phyloP scores from a whole-genome alignment of 202 grass and related monocot genomes.

The Cymbopogon flexuosus region DNA sequence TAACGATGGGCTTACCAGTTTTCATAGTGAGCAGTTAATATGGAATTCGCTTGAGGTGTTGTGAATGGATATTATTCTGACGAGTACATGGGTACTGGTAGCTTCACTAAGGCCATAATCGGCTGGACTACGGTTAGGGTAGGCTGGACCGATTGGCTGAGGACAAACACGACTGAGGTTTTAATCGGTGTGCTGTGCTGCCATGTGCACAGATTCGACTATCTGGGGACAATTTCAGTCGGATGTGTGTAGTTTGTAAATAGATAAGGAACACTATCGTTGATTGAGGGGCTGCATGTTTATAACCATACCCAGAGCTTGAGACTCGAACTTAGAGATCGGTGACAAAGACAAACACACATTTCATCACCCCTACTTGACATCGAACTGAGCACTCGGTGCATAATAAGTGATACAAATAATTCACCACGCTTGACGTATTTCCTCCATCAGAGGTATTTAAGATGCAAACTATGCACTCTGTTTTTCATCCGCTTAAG shows the following conservation, averaged over 20 bases:
- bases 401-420: no score
- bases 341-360: no score
- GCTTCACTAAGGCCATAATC: neutral
- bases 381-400: no score
- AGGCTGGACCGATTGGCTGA: no score
- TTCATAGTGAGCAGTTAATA: neutral
- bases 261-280: neutral
- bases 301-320: neutral
- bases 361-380: no score
- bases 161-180: no score
- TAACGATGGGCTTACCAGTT: neutral
- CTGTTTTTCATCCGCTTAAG: neutral
- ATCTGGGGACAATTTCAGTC: neutral
- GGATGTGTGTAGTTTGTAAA: no score
- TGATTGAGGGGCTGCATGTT: neutral
- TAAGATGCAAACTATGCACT: neutral
- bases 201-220: neutral
- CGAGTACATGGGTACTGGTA: neutral
- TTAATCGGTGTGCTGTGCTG: neutral
- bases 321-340: no score
- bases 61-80: conserved; percentile 30
- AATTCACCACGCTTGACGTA: no score
- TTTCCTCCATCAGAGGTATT: no score
- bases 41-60: neutral
- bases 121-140: no score